These are phyloP conservation scores for Croton laevigatus DNA, from an alignment of 441 rosid species.

Conservation along the genomic window DNA sequence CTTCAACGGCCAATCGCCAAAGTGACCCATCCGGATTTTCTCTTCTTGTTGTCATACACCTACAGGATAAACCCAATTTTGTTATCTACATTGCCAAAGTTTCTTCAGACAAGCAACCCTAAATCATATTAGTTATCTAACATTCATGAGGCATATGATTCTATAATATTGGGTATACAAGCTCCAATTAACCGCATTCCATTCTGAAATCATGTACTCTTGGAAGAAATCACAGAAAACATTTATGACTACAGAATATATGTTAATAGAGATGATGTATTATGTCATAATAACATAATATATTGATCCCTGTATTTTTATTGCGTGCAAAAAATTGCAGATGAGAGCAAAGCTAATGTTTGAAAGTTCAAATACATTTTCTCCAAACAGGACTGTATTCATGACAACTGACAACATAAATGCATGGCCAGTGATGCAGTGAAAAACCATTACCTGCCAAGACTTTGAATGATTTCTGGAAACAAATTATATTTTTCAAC, in stretches of 20 bases:
- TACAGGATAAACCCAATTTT: constrained; percentile 28
- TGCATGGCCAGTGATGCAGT: constrained; percentile 8
- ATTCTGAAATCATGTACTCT: constrained; percentile 1
- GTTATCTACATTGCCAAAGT: constrained; percentile 11
- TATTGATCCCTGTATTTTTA: neutral
- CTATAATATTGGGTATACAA: neutral
- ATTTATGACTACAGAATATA: neutral
- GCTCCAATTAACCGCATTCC: constrained; percentile 5
- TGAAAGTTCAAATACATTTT: neutral
- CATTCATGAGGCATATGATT: neutral
- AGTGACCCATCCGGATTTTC: constrained; percentile 94
- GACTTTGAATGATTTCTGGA: constrained; percentile 82
- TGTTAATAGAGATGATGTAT: neutral
- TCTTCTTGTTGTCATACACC: constrained; percentile 97
- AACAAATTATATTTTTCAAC: constrained; percentile 66
- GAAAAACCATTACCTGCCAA: constrained; percentile 64
- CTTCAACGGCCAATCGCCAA: constrained; percentile 92
- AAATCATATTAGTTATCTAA: neutral
- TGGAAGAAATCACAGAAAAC: neutral
- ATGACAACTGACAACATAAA: constrained; percentile 1
- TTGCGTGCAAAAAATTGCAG: neutral
- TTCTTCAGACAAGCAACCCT: constrained; percentile 3
- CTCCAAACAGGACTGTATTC: neutral
- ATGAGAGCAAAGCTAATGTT: neutral
- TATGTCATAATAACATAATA: neutral